Conservation (phyloP, 2,329 filamentous ascomycete species). For the Fusarium mangiferae region DNA sequence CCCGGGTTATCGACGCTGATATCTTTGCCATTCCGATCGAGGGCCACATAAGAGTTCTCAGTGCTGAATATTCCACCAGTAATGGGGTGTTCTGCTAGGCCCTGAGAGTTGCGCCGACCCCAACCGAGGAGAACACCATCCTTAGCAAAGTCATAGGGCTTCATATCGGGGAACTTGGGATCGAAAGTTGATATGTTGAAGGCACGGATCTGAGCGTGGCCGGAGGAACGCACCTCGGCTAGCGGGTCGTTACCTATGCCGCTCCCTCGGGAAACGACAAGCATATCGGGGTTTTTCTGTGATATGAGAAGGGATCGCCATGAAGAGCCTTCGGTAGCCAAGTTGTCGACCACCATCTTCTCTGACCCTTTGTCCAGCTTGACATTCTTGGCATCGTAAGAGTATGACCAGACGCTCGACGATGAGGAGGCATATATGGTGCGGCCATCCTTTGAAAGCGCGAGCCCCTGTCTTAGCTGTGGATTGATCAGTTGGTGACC, state of each 20-base stretch:
- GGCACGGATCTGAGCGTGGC: constrained; percentile 74
- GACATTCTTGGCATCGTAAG: constrained; percentile 66
- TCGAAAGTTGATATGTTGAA: constrained; percentile 54
- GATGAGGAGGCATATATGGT: constrained; percentile 68
- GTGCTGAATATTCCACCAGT: constrained; percentile 67
- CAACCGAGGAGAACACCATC: constrained; percentile 67
- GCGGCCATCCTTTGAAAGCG: constrained; percentile 62
- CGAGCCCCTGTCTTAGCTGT: constrained; percentile 67
- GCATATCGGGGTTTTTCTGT: constrained; percentile 60
- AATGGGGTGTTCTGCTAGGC: constrained; percentile 70
- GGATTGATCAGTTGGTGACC: constrained; percentile 5
- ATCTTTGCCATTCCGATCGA: constrained; percentile 66
- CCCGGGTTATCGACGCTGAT: constrained; percentile 76
- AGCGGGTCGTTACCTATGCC: constrained; percentile 68
- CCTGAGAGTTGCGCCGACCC: constrained; percentile 73
- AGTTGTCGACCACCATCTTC: constrained; percentile 68
- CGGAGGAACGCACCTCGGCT: constrained; percentile 62
- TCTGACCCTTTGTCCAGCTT: constrained; percentile 54
- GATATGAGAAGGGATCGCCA: constrained; percentile 75
- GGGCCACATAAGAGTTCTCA: constrained; percentile 76
- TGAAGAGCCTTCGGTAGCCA: constrained; percentile 70
- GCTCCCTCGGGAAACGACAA: constrained; percentile 75
- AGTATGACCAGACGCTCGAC: constrained; percentile 70
- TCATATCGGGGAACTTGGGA: constrained; percentile 12
- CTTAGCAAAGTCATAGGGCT: constrained; percentile 58